These are phyloP conservation scores for Malus hybrid DNA, from an alignment of 331 rosid genomes.

Conservation along the genomic window DNA sequence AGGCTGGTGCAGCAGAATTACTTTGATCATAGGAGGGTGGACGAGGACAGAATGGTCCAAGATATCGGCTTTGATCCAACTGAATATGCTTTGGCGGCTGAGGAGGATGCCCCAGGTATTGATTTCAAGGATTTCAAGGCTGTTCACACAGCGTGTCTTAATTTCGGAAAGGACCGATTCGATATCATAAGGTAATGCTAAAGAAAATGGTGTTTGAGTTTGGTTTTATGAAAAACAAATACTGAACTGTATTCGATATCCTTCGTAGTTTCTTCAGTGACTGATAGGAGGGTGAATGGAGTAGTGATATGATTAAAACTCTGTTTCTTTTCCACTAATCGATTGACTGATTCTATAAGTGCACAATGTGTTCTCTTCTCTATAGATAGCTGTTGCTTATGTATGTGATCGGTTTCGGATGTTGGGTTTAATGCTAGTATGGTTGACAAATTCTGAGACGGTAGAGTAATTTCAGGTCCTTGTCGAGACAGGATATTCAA, in stretches of 20 bases:
- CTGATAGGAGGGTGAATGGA: neutral
- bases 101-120: slow-evolving; percentile 17
- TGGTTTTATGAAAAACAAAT: neutral
- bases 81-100: slow-evolving; percentile 8
- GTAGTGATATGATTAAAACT: neutral
- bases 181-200: slow-evolving; percentile 62
- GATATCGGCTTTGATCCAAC: slow-evolving; percentile 47
- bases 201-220: neutral
- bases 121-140: slow-evolving; percentile 69
- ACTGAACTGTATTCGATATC: neutral
- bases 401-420: neutral
- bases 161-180: slow-evolving; percentile 88
- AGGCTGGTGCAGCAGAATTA: slow-evolving; percentile 85
- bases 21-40: slow-evolving; percentile 76
- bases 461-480: slow-evolving; percentile 64
- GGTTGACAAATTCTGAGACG: slow-evolving; percentile 22
- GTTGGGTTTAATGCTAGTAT: neutral
- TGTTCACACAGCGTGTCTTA: slow-evolving; percentile 69
- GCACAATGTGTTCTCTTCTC: neutral
- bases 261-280: neutral
- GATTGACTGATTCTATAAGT: neutral
- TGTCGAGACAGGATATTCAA: slow-evolving; percentile 82
- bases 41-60: slow-evolving; percentile 65
- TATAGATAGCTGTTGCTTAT: neutral
- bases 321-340: neutral